A percentile compares a stretch with the other conserved stretches of the same genome.
These are phyloP conservation scores for Exobasidium cylindrosporum DNA, from an alignment of 1,284 basidiomycete genomes.

Conservation along the genomic window DNA sequence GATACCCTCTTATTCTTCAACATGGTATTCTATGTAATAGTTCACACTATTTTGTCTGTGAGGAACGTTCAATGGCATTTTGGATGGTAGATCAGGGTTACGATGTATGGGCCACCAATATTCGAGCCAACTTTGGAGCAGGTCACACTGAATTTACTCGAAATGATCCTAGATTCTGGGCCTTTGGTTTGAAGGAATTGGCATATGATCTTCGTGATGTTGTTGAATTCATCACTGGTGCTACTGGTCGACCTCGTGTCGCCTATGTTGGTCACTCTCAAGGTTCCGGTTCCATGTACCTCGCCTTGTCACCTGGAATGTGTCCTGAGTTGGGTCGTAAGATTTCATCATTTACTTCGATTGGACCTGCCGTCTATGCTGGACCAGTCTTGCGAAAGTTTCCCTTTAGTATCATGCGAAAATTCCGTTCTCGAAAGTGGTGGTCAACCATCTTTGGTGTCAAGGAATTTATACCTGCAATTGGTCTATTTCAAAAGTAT, in stretches of 20 bases:
- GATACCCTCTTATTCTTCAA: conserved; percentile 53
- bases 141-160: conserved; percentile 49
- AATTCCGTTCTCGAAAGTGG: conserved; percentile 47
- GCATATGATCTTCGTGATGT: conserved; percentile 50
- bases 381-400: conserved; percentile 50
- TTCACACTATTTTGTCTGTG: conserved; percentile 48
- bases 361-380: conserved; percentile 53
- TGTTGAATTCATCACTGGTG: conserved; percentile 49
- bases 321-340: conserved; percentile 49
- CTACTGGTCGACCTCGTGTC: conserved; percentile 40
- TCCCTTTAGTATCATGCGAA: conserved; percentile 48
- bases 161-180: conserved; percentile 54
- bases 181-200: conserved; percentile 53
- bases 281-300: conserved; percentile 52
- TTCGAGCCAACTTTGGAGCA: conserved; percentile 50
- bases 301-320: conserved; percentile 49
- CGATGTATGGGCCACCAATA: conserved; percentile 54
- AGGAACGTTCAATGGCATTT: conserved; percentile 53
- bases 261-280: conserved; percentile 54
- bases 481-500: conserved; percentile 42
- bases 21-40: conserved; percentile 55
- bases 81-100: conserved; percentile 55
- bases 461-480: conserved; percentile 48
- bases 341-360: conserved; percentile 46
- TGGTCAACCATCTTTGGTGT: conserved; percentile 53